phyloP scores from a whole-genome alignment of 2,329 filamentous ascomycete species.

The Colletotrichum truncatum region DNA sequence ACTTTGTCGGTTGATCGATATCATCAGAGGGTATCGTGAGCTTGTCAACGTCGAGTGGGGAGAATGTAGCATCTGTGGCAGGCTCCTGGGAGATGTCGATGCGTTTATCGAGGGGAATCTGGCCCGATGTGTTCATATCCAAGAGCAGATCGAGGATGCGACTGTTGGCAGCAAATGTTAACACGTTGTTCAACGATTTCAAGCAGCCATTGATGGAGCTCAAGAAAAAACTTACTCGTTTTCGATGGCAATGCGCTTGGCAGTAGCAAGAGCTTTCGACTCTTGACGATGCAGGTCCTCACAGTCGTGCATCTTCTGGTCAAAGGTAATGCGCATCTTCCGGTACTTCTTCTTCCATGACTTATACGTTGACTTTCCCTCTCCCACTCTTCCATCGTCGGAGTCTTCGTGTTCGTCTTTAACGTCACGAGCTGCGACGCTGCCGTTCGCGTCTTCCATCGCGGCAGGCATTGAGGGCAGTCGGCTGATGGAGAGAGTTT shows the following conservation, averaged over 20 bases:
- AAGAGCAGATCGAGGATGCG: conserved; percentile 88
- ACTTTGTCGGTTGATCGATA: conserved; percentile 57
- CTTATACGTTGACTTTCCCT: conserved; percentile 65
- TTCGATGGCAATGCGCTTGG: conserved; percentile 86
- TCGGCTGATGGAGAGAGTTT: background rate
- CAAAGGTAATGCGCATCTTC: conserved; percentile 85
- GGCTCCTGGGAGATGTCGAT: conserved; percentile 72
- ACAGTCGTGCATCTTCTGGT: conserved; percentile 80
- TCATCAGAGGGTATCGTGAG: conserved; percentile 44
- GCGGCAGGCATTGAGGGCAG: conserved; percentile 19
- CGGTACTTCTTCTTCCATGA: conserved; percentile 94
- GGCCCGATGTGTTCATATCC: conserved; percentile 86
- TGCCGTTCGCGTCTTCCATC: conserved; percentile 41
- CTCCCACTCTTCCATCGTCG: conserved; percentile 44
- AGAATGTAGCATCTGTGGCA: conserved; percentile 49
- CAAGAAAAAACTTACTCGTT: conserved; percentile 79
- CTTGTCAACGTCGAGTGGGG: conserved; percentile 41
- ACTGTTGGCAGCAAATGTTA: conserved; percentile 55
- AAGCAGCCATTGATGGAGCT: conserved; percentile 13
- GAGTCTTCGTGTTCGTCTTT: conserved; percentile 52
- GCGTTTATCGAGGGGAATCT: conserved; percentile 78
- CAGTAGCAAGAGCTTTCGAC: conserved; percentile 81
- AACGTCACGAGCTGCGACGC: conserved; percentile 40
- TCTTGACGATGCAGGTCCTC: conserved; percentile 85
- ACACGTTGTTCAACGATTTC: background rate